A percentile compares a stretch with the other conserved stretches of the same genome.
Evolutionary conservation across 805 yeast genomes (phyloP).

Genomic region (Lachancea fermentati): DNA sequence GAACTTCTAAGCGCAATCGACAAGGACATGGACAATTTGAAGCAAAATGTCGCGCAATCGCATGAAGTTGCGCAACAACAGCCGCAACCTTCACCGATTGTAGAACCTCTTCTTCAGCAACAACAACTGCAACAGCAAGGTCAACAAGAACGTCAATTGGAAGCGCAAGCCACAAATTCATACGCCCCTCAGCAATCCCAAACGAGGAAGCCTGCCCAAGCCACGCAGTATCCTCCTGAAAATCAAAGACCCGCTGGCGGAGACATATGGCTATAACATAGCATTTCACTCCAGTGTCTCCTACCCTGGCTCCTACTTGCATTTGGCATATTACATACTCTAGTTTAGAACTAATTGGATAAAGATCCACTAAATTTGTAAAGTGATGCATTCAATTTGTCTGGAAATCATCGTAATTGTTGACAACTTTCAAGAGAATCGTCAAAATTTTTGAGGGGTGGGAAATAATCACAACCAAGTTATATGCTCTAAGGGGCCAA

Average conservation of each 20-base stretch:
- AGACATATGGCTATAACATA: conserved; percentile 21
- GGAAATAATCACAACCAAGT: neutral
- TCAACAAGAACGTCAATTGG: conserved; percentile 12
- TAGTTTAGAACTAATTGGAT: conserved; percentile 2
- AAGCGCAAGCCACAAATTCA: conserved; percentile 6
- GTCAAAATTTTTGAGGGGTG: neutral
- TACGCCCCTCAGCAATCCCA: conserved; percentile 11
- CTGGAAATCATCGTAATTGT: neutral
- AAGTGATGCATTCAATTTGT: neutral
- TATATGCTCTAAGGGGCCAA: neutral
- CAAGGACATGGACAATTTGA: conserved; percentile 29
- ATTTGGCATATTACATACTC: conserved; percentile 9
- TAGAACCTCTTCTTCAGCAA: conserved; percentile 12
- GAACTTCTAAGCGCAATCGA: conserved; percentile 29
- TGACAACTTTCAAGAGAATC: neutral
- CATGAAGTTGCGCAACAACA: conserved; percentile 5
- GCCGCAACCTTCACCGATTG: conserved; percentile 5
- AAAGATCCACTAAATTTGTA: neutral
- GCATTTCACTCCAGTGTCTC: neutral
- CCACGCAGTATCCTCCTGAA: conserved; percentile 9
- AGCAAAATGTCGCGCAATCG: conserved; percentile 20
- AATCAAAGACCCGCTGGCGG: conserved; percentile 21
- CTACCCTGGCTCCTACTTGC: neutral
- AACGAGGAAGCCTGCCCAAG: conserved; percentile 5
- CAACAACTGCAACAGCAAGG: conserved; percentile 18